Conservation (phyloP, 2,329 filamentous ascomycete genomes). For the Trichoderma sp. region DNA sequence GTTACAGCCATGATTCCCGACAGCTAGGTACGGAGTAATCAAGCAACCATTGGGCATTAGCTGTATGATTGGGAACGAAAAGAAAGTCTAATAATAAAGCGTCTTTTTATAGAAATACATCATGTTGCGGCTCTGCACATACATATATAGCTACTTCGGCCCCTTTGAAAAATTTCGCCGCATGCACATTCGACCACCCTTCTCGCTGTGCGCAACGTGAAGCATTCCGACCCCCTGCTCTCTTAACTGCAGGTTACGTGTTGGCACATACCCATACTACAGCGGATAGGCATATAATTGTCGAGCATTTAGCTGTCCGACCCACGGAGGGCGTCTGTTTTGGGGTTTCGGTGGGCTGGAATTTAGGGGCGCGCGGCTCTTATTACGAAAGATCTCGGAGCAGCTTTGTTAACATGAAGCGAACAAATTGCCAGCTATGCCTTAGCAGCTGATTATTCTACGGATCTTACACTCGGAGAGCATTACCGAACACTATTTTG, state of each 20-base stretch:
- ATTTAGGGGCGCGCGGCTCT: background rate
- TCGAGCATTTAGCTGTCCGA: background rate
- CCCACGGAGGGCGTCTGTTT: background rate
- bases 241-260: background rate
- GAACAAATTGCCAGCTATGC: background rate
- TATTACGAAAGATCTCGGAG: background rate
- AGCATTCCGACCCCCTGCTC: background rate
- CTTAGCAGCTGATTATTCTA: background rate
- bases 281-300: background rate
- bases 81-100: background rate
- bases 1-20: background rate
- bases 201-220: background rate
- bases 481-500: background rate
- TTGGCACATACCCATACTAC: background rate
- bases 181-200: background rate
- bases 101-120: background rate
- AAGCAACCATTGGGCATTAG: background rate
- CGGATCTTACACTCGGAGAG: background rate
- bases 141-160: background rate
- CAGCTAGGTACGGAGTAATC: background rate
- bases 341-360: background rate
- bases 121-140: background rate
- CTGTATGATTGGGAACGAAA: background rate
- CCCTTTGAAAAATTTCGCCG: background rate
- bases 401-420: background rate